Percentiles rank a stretch among this genome's conserved stretches.
Conservation (phyloP, 2,329 filamentous ascomycete genomes). For the Parascedosporium putredinis region DNA sequence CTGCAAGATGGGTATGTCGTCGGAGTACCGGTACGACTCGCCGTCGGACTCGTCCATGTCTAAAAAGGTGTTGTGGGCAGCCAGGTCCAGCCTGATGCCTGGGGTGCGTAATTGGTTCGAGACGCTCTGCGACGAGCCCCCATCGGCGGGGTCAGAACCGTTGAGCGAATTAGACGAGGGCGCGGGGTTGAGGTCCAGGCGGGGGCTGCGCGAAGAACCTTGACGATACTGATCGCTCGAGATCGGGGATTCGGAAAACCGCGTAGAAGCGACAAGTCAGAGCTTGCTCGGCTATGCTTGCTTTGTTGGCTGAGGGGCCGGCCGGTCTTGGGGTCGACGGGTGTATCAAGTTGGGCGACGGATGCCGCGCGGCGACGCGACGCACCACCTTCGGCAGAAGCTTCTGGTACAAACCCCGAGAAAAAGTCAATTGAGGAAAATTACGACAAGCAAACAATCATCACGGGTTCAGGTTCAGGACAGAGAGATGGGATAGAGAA, state of each 20-base stretch:
- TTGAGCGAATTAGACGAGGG: slow-evolving; percentile 18
- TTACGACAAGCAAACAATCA: too few species aligned
- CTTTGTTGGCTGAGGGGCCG: slow-evolving; percentile 50
- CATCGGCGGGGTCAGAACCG: slow-evolving; percentile 24
- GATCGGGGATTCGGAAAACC: slow-evolving; percentile 39
- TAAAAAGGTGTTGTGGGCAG: slow-evolving; percentile 45
- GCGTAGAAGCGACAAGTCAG: slow-evolving; percentile 53
- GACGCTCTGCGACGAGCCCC: slow-evolving; percentile 7
- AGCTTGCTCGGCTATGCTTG: slow-evolving; percentile 61
- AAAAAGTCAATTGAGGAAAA: not conserved
- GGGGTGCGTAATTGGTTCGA: slow-evolving; percentile 29
- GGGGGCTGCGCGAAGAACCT: slow-evolving; percentile 26
- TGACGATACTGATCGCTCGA: slow-evolving; percentile 26
- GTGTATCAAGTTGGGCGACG: slow-evolving; percentile 49
- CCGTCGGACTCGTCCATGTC: slow-evolving; percentile 62
- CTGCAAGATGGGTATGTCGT: slow-evolving; percentile 57
- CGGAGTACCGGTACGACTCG: slow-evolving; percentile 55
- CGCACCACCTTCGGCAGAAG: slow-evolving; percentile 31
- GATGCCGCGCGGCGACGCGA: slow-evolving; percentile 49
- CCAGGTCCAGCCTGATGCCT: slow-evolving; percentile 42
- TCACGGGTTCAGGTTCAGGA: too few species aligned
- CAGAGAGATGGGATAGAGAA: not conserved
- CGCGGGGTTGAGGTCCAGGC: slow-evolving; percentile 27
- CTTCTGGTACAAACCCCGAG: slow-evolving; percentile 10
- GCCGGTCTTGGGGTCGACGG: slow-evolving; percentile 32